Evolutionary conservation across 140 eudicot species (phyloP), one percentile per base, ranked within the genome.

Genomic region (Bidens hawaiensis): DNA sequence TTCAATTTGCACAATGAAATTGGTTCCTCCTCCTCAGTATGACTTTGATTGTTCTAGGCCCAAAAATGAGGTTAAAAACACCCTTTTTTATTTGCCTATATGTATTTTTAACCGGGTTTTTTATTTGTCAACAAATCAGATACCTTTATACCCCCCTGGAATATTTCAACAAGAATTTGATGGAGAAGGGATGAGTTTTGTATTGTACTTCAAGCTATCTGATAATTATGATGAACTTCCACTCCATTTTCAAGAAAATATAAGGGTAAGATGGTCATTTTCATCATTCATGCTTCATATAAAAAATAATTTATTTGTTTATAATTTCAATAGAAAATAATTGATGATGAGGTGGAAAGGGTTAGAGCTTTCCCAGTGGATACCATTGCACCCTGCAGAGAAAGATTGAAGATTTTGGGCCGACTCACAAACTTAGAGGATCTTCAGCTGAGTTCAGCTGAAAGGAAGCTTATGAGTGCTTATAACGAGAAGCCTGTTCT

Each of bases 401-500:
- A 93, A 82, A 78, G 99, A 69, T 72, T 93, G 60, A 93, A 93
- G 85, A 85, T 93, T 17, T 79, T 93, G 89, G 93, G 93, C 2
- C 83, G 96, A 41, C 68, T 93, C 45, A 82, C 67, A 54, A 93
- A 93, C 73, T n/a, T 82, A 62, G 99, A 88, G 62, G 89, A 88
- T 59, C 89, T 88, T 73, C 82, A 79, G 24, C 60, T 93, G 68
- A 88, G 82, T 71, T 58, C 85, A 14, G 83, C 96, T 3, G 99
- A 93, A 73, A 81, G 83, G 81, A 93, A 87, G 71, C 95, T 93
- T 47, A 81, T 93, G 85, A 84, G 79, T 64, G 94, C 95, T 26
- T 93, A 93, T 78, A 93, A 93, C 48, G 96, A 93, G 70, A 93
- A 93, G 68, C 99, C 99, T 0, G 95, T 87, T 25, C 94, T 93